Evolutionary conservation across 768 basidiomycete species (phyloP).

Genomic region (Galerina marginata): DNA sequence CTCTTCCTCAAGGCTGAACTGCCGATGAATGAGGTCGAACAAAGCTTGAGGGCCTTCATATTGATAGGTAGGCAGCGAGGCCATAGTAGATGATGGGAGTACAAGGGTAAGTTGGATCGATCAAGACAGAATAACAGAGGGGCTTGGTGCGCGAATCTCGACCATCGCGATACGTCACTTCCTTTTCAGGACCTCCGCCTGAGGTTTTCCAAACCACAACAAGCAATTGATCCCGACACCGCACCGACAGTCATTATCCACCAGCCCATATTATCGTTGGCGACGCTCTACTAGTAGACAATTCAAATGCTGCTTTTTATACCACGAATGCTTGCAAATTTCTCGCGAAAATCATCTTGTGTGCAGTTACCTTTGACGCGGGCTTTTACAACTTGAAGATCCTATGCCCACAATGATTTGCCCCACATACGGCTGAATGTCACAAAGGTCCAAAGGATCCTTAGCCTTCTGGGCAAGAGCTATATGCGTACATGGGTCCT

Average conservation of each 20-base stretch:
- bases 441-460: no score
- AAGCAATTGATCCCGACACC: background rate
- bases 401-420: no score
- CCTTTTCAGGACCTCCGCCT: conserved; percentile 34
- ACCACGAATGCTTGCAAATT: background rate
- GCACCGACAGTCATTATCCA: background rate
- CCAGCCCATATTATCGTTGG: background rate
- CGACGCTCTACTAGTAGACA: background rate
- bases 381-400: no score
- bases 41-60: conserved; percentile 49
- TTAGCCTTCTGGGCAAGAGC: no score
- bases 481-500: no score
- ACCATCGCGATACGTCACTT: conserved; percentile 38
- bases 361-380: no score
- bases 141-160: conserved; percentile 15
- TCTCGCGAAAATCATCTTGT: background rate
- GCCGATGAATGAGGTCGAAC: conserved; percentile 70
- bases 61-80: conserved; percentile 47
- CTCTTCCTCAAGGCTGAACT: conserved; percentile 71
- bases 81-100: conserved; percentile 38
- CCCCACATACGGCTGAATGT: no score
- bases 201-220: conserved; percentile 9
- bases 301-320: background rate
- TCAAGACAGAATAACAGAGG: background rate
- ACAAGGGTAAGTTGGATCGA: conserved; percentile 12